These are phyloP conservation scores for Aspergillus aculeatus DNA, from an alignment of 2,329 filamentous ascomycete genomes.

Conservation along the genomic window DNA sequence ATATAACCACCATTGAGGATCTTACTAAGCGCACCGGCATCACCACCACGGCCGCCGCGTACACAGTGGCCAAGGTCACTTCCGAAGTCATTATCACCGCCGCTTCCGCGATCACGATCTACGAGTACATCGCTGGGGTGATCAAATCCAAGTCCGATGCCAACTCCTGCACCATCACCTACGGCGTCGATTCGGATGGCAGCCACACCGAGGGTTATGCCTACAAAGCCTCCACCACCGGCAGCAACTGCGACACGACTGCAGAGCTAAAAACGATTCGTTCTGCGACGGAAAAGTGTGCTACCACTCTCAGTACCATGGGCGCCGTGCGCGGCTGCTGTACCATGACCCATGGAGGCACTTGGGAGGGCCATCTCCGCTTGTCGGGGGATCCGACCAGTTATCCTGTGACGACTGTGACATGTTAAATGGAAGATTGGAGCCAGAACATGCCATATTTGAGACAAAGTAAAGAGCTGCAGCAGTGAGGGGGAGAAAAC, in stretches of 20 bases:
- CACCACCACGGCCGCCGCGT: neutral
- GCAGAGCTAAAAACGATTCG: constrained; percentile 1
- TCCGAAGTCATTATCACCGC: neutral
- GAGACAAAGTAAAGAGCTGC: neutral
- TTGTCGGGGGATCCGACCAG: neutral
- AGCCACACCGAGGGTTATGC: constrained; percentile 1
- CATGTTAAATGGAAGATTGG: neutral
- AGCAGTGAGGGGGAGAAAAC: neutral
- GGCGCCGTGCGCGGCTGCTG: constrained; percentile 1
- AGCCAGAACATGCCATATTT: neutral
- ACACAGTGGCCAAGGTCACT: neutral
- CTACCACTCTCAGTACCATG: neutral
- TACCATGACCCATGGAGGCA: neutral
- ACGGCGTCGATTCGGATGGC: neutral
- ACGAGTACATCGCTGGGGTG: neutral
- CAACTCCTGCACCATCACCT: constrained; percentile 3
- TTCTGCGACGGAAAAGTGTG: constrained; percentile 1
- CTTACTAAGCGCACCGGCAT: neutral
- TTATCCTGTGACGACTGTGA: constrained; percentile 9
- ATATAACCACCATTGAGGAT: neutral
- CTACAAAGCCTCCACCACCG: constrained; percentile 2
- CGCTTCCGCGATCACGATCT: neutral
- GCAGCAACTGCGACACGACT: constrained; percentile 3
- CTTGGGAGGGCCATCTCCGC: constrained; percentile 2
- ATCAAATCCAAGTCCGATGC: neutral